A percentile compares a stretch with the other conserved stretches of the same genome.
Evolutionary conservation across 2,329 filamentous ascomycete genomes (phyloP).

Genomic region (Triangularia setosa): DNA sequence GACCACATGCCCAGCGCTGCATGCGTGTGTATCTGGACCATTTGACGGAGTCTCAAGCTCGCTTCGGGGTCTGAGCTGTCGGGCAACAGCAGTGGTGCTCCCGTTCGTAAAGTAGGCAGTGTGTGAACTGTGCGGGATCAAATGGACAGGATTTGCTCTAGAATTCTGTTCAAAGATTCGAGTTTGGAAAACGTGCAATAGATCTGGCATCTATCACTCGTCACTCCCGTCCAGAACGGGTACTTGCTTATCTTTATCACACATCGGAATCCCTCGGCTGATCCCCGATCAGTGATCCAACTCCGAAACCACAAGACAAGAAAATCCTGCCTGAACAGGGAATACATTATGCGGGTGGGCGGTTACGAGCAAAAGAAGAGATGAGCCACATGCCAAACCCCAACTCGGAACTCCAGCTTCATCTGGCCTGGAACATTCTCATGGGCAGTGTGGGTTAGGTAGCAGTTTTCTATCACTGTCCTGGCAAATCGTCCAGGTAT

Average conservation of each 20-base stretch:
- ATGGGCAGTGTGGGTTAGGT: not conserved
- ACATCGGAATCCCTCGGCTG: not conserved
- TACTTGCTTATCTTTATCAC: not conserved
- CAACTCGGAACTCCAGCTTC: not conserved
- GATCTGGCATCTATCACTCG: no score
- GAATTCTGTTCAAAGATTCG: no score
- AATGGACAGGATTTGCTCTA: no score
- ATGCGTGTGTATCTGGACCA: not conserved
- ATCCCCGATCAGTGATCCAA: not conserved
- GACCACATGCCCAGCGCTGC: not conserved
- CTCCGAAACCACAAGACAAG: not conserved
- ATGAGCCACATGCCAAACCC: not conserved
- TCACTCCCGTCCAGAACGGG: no score
- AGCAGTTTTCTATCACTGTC: not conserved
- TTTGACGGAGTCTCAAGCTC: not conserved
- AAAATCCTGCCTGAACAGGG: not conserved
- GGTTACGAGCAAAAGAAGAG: not conserved
- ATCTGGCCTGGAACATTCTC: not conserved
- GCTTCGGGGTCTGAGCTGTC: not conserved
- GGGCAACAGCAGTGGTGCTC: no score
- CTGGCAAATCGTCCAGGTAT: not conserved
- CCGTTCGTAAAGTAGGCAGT: no score
- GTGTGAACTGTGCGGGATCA: no score
- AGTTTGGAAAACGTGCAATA: no score
- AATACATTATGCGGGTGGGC: not conserved